phyloP scores from a whole-genome alignment of 768 basidiomycete species.

The Pilatotrama ljubarskyi region DNA sequence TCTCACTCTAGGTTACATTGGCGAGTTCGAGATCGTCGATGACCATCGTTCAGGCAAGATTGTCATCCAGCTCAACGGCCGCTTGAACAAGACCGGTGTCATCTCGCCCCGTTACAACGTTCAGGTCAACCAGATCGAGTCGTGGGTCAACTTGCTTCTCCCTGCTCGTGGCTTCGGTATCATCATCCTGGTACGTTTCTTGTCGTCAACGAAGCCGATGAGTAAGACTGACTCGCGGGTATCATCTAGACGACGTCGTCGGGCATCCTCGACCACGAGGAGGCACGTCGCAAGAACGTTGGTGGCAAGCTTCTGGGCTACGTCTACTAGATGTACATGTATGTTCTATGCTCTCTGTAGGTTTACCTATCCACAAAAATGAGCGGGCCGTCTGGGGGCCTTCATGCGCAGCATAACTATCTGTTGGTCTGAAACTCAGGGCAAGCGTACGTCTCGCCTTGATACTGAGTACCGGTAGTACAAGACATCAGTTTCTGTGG shows the following conservation, averaged over 20 bases:
- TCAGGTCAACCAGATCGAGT: conserved; percentile 87
- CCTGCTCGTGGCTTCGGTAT: conserved; percentile 96
- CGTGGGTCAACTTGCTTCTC: conserved; percentile 95
- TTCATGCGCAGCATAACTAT: conserved; percentile 1
- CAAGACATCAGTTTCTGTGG: too few species aligned
- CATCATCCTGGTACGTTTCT: conserved; percentile 79
- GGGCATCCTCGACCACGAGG: conserved; percentile 98
- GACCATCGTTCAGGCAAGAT: conserved; percentile 99
- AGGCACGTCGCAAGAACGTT: conserved; percentile 97
- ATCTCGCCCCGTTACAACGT: conserved; percentile 99
- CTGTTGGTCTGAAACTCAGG: too few species aligned
- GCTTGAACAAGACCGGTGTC: conserved; percentile 99
- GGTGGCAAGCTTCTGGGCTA: conserved; percentile 95
- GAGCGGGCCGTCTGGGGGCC: conserved; percentile 16
- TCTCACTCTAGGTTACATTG: conserved; percentile 78
- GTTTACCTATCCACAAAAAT: conserved; percentile 17
- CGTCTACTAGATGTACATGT: conserved; percentile 64
- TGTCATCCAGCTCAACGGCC: conserved; percentile 96
- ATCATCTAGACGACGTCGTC: conserved; percentile 83
- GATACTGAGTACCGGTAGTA: too few species aligned
- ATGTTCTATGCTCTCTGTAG: conserved; percentile 16
- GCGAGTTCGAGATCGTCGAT: conserved; percentile 98
- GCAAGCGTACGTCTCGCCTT: too few species aligned
- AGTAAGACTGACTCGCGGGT: neutral
- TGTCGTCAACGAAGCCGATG: neutral